Evolutionary conservation across 495 filamentous ascomycete species (phyloP).

Genomic region (Penicillium nucicola): DNA sequence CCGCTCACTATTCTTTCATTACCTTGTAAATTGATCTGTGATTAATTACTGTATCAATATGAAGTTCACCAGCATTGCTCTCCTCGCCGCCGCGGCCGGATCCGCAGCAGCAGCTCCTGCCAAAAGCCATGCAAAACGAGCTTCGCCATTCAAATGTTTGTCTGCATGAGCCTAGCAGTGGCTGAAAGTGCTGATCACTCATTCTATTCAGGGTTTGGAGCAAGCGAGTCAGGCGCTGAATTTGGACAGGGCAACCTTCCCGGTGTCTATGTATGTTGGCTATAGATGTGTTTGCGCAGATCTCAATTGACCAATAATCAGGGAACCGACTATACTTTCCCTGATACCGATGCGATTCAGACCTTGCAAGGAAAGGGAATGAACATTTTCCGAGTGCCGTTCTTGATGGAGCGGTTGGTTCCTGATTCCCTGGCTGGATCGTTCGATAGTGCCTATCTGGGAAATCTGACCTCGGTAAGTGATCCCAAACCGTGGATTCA

Average conservation of each 20-base stretch:
- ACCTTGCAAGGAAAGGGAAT: constrained; percentile 57
- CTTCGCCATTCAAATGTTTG: constrained; percentile 24
- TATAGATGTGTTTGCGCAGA: neutral
- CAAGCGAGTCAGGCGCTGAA: constrained; percentile 27
- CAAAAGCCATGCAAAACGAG: constrained; percentile 19
- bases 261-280: constrained; percentile 18
- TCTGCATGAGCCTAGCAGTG: neutral
- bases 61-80: constrained; percentile 21
- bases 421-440: constrained; percentile 46
- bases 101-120: constrained; percentile 24
- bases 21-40: no score
- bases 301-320: constrained; percentile 22
- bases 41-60: constrained; percentile 10
- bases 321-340: constrained; percentile 60
- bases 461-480: constrained; percentile 39
- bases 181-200: neutral
- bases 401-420: constrained; percentile 66
- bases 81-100: constrained; percentile 25
- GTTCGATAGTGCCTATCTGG: constrained; percentile 38
- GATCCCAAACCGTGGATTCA: neutral
- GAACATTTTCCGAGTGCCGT: constrained; percentile 67
- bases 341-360: constrained; percentile 49
- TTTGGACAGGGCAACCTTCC: constrained; percentile 21
- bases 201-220: constrained; percentile 23
- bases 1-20: no score